Percentiles rank a stretch among this genome's conserved stretches.
phyloP scores from a whole-genome alignment of 768 basidiomycete genomes.

The Tremella yokohamensis region DNA sequence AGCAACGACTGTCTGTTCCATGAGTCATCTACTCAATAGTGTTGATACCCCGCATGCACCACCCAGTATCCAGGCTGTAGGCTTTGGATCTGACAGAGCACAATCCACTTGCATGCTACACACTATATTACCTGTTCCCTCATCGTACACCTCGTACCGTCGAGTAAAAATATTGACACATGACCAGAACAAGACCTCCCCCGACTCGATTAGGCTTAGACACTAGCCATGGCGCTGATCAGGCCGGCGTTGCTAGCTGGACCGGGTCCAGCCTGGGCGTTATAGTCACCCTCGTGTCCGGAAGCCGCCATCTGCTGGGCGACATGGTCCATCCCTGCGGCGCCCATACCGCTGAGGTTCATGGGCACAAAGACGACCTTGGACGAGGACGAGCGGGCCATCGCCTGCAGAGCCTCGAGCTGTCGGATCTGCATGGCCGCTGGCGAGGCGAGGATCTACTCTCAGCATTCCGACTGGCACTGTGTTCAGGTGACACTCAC shows the following conservation, averaged over 20 bases:
- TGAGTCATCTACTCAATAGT: too few species aligned
- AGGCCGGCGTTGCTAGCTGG: constrained; percentile 37
- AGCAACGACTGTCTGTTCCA: too few species aligned
- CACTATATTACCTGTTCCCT: neutral
- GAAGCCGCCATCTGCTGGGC: constrained; percentile 35
- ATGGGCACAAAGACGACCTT: constrained; percentile 79
- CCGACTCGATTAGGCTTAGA: constrained; percentile 15
- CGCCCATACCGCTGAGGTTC: constrained; percentile 46
- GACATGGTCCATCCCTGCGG: constrained; percentile 35
- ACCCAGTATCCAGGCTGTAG: too few species aligned
- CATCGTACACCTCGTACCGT: neutral
- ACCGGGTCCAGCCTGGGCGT: constrained; percentile 11
- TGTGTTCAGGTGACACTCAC: constrained; percentile 54
- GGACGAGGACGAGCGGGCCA: constrained; percentile 74
- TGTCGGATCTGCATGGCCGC: constrained; percentile 99
- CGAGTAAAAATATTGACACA: too few species aligned
- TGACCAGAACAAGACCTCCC: neutral
- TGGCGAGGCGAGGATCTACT: constrained; percentile 62
- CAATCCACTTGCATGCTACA: constrained; percentile 2
- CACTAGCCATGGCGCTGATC: constrained; percentile 42
- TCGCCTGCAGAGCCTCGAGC: constrained; percentile 89
- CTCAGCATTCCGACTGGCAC: neutral
- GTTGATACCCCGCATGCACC: too few species aligned
- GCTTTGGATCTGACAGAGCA: neutral
- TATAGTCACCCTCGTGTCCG: constrained; percentile 8